Evolutionary conservation across 2,329 filamentous ascomycete species (phyloP), one percentile per base, ranked within the genome.

Genomic region (Lasiodiplodia citricola): DNA sequence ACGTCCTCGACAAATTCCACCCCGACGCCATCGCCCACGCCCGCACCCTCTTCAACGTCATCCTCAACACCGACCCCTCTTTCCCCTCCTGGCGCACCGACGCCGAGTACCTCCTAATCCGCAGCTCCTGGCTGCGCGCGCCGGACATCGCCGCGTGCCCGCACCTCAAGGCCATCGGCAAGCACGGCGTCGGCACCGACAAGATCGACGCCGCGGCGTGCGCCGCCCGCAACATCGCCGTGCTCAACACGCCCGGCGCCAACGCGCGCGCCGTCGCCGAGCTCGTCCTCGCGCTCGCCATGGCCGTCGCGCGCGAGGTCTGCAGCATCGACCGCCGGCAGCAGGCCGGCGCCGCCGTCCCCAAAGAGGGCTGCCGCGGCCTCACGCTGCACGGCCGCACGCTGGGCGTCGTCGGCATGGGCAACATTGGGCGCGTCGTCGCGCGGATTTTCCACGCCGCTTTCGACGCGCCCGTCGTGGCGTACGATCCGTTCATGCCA

Each of bases 161-260:
- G 0, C 80, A 78, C 6, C 74, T 85, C 0, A 71, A 76, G 11
- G 83, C 82, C 2, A 80, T 85, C 44, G 81, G 81, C 67, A 85
- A 85, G 72, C 83, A 85, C 38, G 83, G 83, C 1, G 82, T 83
- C 10, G 83, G 83, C 0, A 80, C 84, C 47, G 82, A 85, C 68
- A 84, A 82, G 66, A 83, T 83, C 38, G 82, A 85, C 66, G 72
- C 73, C 14, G 72, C 73, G 0, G 82, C 83, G 3, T 83, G 82
- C 65, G 70, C 74, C 4, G 72, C 75, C 2, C 75, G 79, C 0
- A 79, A 76, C 0, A 81, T 85, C 70, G 78, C 77, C n/a, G 80
- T 85, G 35, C 77, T 82, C 70, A 85, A 85, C 69, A 85, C 83
- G 0, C 83, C 83, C 0, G 83, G 82, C 1, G 79, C 83, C 0